Conservation (phyloP, 1,284 basidiomycete species). For the Tremellales sp. region DNA sequence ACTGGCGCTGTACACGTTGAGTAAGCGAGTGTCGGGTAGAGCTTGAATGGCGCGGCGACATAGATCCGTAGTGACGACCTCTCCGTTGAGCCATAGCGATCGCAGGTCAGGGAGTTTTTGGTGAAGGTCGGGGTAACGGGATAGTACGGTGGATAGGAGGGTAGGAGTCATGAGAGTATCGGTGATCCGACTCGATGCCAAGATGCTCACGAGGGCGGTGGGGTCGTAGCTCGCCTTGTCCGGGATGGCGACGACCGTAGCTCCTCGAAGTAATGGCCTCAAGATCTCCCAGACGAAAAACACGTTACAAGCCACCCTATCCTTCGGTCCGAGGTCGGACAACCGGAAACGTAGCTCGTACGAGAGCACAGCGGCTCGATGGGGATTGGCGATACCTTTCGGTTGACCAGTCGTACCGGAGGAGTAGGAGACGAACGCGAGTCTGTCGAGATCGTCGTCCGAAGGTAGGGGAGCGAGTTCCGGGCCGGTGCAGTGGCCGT, state of each 20-base stretch:
- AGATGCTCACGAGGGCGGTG: constrained; percentile 28
- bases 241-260: constrained; percentile 36
- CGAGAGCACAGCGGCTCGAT: constrained; percentile 34
- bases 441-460: constrained; percentile 31
- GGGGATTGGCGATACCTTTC: constrained; percentile 42
- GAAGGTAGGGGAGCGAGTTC: constrained; percentile 9
- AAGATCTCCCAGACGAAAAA: constrained; percentile 45
- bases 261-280: constrained; percentile 35
- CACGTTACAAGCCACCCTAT: constrained; percentile 42
- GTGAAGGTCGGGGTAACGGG: constrained; percentile 24
- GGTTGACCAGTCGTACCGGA: constrained; percentile 42
- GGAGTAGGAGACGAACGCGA: constrained; percentile 42
- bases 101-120: constrained; percentile 25
- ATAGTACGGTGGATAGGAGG: constrained; percentile 33
- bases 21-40: constrained; percentile 30
- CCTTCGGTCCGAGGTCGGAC: constrained; percentile 27
- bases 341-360: constrained; percentile 36
- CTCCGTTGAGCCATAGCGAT: constrained; percentile 42
- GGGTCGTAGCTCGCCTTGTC: constrained; percentile 39
- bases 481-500: not conserved
- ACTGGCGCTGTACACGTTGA: constrained; percentile 42
- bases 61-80: constrained; percentile 39
- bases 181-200: constrained; percentile 29
- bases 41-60: constrained; percentile 30
- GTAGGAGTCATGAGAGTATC: constrained; percentile 45